Percentiles rank a stretch among this genome's conserved stretches.
Conservation (phyloP, 768 basidiomycete species). For the Botryobasidium botryosum region DNA sequence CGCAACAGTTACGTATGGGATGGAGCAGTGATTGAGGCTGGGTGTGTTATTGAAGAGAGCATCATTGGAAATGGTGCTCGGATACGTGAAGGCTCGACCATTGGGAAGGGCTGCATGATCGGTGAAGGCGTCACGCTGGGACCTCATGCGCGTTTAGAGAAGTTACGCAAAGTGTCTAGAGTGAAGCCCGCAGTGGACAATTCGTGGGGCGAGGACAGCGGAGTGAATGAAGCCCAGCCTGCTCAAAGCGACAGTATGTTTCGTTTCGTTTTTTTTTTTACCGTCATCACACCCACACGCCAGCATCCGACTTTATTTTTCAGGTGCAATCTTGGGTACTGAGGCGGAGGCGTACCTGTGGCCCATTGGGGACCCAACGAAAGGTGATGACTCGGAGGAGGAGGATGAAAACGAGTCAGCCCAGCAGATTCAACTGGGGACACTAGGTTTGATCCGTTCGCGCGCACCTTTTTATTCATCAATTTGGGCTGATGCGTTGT, state of each 20-base stretch:
- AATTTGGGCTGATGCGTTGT: no score
- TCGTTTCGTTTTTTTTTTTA: no score
- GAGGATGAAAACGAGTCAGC: conserved; percentile 12
- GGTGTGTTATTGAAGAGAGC: conserved; percentile 54
- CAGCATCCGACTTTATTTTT: no score
- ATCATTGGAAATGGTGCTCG: conserved; percentile 68
- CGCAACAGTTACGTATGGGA: conserved; percentile 73
- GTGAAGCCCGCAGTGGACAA: conserved; percentile 25
- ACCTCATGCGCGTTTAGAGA: conserved; percentile 42
- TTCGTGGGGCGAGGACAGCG: no score
- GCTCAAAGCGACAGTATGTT: no score
- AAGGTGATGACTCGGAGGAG: conserved; percentile 15
- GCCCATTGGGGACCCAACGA: conserved; percentile 21
- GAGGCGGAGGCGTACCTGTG: conserved; percentile 23
- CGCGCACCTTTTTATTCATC: no score
- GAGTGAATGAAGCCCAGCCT: no score
- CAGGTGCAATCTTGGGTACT: no score
- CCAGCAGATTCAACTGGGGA: neutral
- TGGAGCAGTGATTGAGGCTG: conserved; percentile 48
- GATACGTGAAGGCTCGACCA: conserved; percentile 44
- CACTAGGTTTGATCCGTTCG: no score
- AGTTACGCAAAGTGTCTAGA: conserved; percentile 57
- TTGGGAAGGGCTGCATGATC: conserved; percentile 67
- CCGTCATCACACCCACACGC: no score
- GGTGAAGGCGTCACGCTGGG: conserved; percentile 71